Conservation (phyloP, 2,329 filamentous ascomycete species). For the Meredithiella fracta region DNA sequence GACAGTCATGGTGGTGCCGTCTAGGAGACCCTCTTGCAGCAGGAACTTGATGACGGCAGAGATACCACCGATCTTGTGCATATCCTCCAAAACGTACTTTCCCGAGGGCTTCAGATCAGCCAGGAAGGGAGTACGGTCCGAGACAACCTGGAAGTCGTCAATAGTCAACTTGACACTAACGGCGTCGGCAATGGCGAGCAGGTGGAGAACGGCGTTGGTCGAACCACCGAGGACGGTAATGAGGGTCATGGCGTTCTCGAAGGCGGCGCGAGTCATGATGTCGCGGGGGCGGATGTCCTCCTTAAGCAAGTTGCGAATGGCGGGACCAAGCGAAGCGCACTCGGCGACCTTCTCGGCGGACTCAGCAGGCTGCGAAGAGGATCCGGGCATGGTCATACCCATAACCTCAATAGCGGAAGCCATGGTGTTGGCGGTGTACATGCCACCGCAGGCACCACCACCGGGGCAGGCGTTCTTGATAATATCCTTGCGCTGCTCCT, state of each 20-base stretch:
- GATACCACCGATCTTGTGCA: conserved; percentile 72
- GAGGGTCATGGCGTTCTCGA: conserved; percentile 78
- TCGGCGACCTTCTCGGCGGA: conserved; percentile 75
- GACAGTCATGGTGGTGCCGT: conserved; percentile 64
- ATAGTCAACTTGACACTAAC: conserved; percentile 62
- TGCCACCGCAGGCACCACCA: conserved; percentile 58
- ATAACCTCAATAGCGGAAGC: conserved; percentile 80
- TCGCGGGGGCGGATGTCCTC: conserved; percentile 67
- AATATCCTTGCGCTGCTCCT: conserved; percentile 71
- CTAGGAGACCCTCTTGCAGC: conserved; percentile 56
- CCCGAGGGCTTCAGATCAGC: conserved; percentile 74
- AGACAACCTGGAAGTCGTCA: conserved; percentile 69
- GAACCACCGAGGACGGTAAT: conserved; percentile 86
- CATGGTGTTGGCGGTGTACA: conserved; percentile 95
- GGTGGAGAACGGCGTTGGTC: conserved; percentile 77
- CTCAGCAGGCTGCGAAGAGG: conserved; percentile 64
- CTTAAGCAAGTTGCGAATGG: conserved; percentile 65
- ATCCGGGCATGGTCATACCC: conserved; percentile 67
- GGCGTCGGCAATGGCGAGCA: conserved; percentile 78
- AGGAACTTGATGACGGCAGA: conserved; percentile 75
- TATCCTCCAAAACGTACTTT: conserved; percentile 72
- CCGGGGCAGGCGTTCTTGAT: conserved; percentile 55
- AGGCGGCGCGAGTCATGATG: conserved; percentile 61
- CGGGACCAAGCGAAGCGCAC: conserved; percentile 63
- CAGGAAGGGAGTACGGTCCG: conserved; percentile 69